phyloP scores from a whole-genome alignment of 306 rosid genomes.

The Gynostemma pentaphyllum region DNA sequence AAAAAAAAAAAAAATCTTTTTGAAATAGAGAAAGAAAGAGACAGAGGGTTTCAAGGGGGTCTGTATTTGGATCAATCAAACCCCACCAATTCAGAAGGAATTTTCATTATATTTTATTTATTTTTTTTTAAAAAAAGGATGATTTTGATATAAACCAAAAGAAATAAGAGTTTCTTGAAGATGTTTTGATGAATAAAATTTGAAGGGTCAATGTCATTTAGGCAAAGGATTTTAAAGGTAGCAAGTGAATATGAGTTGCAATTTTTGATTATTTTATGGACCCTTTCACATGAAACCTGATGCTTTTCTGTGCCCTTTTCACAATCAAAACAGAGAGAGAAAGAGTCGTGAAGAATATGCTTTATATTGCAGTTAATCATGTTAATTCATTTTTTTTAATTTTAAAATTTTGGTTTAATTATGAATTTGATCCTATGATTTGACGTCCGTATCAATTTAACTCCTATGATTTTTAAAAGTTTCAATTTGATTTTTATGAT shows the following conservation, averaged over 20 bases:
- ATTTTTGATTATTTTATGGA: not conserved
- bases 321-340: not conserved
- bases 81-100: not conserved
- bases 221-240: not conserved
- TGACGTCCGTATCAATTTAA: too few relatives aligned
- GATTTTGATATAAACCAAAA: not conserved
- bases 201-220: not conserved
- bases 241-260: not conserved
- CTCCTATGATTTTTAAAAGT: too few relatives aligned
- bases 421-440: too few relatives aligned
- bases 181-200: not conserved
- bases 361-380: not conserved
- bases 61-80: not conserved
- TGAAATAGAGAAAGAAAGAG: not conserved
- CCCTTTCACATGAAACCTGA: constrained; percentile 1
- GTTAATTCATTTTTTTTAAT: not conserved
- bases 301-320: not conserved
- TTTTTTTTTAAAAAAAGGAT: not conserved
- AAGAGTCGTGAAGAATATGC: not conserved
- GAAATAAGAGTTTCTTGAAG: not conserved
- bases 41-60: not conserved
- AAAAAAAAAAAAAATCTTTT: not conserved
- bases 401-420: not conserved
- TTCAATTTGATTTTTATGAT: too few relatives aligned
- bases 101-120: not conserved